Evolutionary conservation across 2,329 filamentous ascomycete genomes (phyloP).

Genomic region (Trichophyton mentagrophytes): DNA sequence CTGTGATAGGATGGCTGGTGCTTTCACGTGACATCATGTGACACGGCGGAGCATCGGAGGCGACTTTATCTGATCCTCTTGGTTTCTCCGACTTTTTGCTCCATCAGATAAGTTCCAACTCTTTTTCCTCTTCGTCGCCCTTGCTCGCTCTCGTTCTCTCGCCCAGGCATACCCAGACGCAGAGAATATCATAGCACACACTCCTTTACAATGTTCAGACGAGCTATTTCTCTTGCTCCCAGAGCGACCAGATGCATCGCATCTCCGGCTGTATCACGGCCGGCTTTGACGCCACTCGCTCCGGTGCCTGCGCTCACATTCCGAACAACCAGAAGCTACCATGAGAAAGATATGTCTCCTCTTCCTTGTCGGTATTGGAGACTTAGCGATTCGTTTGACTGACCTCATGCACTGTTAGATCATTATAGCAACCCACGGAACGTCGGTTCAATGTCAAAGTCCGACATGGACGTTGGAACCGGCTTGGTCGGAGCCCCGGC

Average conservation of each 20-base stretch:
- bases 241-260: conserved; percentile 40
- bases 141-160: background rate
- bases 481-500: conserved; percentile 84
- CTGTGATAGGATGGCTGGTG: background rate
- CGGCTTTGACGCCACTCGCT: conserved; percentile 29
- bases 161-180: background rate
- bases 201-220: conserved; percentile 40
- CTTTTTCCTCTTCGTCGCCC: background rate
- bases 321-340: conserved; percentile 41
- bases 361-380: background rate
- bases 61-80: background rate
- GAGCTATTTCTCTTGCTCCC: conserved; percentile 42
- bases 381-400: conserved; percentile 17
- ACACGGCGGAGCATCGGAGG: background rate
- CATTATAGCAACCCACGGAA: conserved; percentile 72
- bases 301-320: conserved; percentile 29
- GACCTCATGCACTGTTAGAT: conserved; percentile 51
- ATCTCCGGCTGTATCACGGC: conserved; percentile 34
- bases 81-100: background rate
- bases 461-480: conserved; percentile 71
- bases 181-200: background rate
- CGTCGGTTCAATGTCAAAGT: conserved; percentile 67
- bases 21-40: background rate
- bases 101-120: background rate
- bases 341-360: conserved; percentile 48